Evolutionary conservation across 2,329 filamentous ascomycete species (phyloP).

Genomic region (Zopfia rhizophila): DNA sequence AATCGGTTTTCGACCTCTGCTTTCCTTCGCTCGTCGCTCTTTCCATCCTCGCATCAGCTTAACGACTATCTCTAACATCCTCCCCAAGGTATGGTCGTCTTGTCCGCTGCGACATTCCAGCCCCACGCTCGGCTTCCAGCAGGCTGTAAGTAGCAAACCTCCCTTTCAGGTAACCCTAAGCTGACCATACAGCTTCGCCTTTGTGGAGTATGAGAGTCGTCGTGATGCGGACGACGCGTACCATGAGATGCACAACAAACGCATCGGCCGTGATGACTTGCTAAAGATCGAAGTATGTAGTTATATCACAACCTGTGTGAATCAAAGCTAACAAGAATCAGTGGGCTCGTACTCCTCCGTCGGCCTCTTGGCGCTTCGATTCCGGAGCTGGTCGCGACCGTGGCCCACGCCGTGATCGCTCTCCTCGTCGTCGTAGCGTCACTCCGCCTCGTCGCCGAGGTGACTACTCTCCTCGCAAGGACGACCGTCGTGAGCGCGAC

Average conservation of each 20-base stretch:
- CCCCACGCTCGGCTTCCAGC: constrained; percentile 90
- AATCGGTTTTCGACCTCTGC: constrained; percentile 46
- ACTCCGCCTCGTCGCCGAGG: constrained; percentile 67
- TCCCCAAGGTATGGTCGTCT: constrained; percentile 88
- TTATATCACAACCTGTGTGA: too few relatives aligned
- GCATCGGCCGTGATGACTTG: constrained; percentile 92
- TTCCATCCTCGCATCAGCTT: constrained; percentile 25
- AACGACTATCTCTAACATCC: constrained; percentile 56
- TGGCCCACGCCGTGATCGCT: constrained; percentile 73
- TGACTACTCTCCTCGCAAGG: constrained; percentile 88
- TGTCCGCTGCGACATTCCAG: constrained; percentile 97
- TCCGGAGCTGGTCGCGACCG: constrained; percentile 82
- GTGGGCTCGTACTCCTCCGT: constrained; percentile 98
- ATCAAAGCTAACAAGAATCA: constrained; percentile 54
- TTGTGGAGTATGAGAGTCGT: constrained; percentile 98
- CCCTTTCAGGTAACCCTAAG: constrained; percentile 7
- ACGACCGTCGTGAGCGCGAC: constrained; percentile 84
- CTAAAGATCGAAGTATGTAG: constrained; percentile 92
- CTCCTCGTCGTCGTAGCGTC: constrained; percentile 58
- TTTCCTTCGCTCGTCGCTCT: constrained; percentile 44
- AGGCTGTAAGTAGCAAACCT: constrained; percentile 80
- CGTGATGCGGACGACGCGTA: constrained; percentile 99
- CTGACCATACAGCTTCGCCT: constrained; percentile 77
- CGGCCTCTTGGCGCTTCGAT: constrained; percentile 98
- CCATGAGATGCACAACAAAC: constrained; percentile 99